Evolutionary conservation across 805 yeast species (phyloP).

Genomic region (Zygotorulaspora sp.): DNA sequence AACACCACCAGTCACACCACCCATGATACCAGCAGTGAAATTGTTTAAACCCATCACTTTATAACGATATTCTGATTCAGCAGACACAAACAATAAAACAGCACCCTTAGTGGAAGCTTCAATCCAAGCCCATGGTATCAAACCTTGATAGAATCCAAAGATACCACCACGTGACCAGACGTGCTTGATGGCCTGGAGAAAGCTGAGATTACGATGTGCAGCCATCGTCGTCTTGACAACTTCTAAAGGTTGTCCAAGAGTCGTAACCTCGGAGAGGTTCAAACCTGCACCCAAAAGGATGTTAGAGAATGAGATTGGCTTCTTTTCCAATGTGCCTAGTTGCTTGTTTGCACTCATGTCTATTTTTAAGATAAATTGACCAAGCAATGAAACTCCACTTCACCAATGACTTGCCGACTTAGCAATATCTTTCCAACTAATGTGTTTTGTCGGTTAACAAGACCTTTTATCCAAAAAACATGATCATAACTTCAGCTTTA

Average conservation of each 20-base stretch:
- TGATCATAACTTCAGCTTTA: too few species aligned
- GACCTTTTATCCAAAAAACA: too few species aligned
- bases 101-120: slow-evolving; percentile 99
- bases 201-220: slow-evolving; percentile 74
- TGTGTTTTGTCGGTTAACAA: too few species aligned
- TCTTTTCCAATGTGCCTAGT: slow-evolving; percentile 52
- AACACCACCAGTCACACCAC: slow-evolving; percentile 94
- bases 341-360: slow-evolving; percentile 6
- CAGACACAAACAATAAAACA: slow-evolving; percentile 82
- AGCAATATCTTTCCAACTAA: too few species aligned
- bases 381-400: too few species aligned
- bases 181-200: slow-evolving; percentile 61
- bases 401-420: too few species aligned
- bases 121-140: slow-evolving; percentile 99
- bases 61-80: slow-evolving; percentile 83
- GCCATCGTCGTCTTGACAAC: slow-evolving; percentile 98
- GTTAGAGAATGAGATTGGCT: slow-evolving; percentile 83
- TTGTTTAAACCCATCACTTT: slow-evolving; percentile 59
- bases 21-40: slow-evolving; percentile 85
- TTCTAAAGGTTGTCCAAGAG: slow-evolving; percentile 95
- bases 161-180: slow-evolving; percentile 95
- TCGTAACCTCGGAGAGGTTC: slow-evolving; percentile 87
- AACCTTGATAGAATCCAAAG: slow-evolving; percentile 90
- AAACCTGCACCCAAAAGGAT: slow-evolving; percentile 90
- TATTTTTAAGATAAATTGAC: not conserved